Percentiles rank a stretch among this genome's conserved stretches.
Conservation (phyloP, 202 grass and related monocot species). For the Carex sylvatica region DNA sequence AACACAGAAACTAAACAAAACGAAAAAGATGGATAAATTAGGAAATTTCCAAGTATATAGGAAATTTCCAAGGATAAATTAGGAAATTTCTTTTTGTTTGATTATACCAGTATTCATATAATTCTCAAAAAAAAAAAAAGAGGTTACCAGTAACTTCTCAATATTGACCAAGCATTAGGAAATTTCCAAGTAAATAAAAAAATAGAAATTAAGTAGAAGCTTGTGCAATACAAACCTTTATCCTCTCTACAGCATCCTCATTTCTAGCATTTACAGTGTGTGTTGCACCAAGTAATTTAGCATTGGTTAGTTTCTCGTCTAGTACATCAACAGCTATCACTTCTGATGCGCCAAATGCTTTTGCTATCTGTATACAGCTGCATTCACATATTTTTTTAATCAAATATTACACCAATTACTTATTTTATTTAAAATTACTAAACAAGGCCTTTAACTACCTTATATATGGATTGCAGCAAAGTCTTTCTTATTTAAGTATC, state of each 20-base stretch:
- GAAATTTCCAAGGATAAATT: too few species aligned
- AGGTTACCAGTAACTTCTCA: background rate
- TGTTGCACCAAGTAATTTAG: conserved; percentile 84
- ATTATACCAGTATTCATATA: background rate
- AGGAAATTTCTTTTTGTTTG: too few species aligned
- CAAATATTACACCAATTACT: conserved; percentile 8
- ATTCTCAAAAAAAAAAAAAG: background rate
- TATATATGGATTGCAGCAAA: background rate
- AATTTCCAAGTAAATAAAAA: background rate
- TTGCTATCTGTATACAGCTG: conserved; percentile 97
- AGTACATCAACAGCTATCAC: conserved; percentile 89
- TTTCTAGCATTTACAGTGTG: conserved; percentile 81
- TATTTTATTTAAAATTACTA: background rate
- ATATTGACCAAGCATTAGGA: background rate
- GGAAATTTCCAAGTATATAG: too few species aligned
- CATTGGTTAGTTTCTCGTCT: conserved; percentile 87
- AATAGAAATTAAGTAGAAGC: background rate
- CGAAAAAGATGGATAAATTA: background rate
- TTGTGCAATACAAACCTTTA: conserved; percentile 52
- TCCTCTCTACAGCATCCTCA: conserved; percentile 85
- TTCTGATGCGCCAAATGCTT: conserved; percentile 92
- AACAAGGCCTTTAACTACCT: background rate
- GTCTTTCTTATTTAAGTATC: background rate
- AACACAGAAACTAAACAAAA: background rate
- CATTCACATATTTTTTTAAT: conserved; percentile 32